A percentile compares a stretch with the other conserved stretches of the same genome.
These are phyloP conservation scores for Platanus orientalis DNA, from an alignment of 164 flowering plant genomes.

Conservation along the genomic window DNA sequence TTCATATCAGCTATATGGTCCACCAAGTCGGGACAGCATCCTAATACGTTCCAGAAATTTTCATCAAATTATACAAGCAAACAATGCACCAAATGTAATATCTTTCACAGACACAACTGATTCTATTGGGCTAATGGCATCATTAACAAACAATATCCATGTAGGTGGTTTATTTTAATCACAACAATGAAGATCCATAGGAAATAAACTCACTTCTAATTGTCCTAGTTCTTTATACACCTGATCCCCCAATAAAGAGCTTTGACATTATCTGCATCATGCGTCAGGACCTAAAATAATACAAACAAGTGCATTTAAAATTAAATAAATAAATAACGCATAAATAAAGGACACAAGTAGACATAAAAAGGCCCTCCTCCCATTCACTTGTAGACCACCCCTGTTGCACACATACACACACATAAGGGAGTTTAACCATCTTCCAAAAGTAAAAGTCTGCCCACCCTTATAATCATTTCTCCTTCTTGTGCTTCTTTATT, in stretches of 20 bases:
- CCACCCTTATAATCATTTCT: neutral
- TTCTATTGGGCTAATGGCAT: neutral
- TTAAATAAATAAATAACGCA: no score
- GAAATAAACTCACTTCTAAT: slow-evolving; percentile 49
- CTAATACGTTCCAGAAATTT: slow-evolving; percentile 31
- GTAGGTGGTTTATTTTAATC: neutral
- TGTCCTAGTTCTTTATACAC: slow-evolving; percentile 75
- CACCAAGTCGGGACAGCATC: slow-evolving; percentile 76
- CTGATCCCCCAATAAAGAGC: slow-evolving; percentile 97
- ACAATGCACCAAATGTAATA: neutral
- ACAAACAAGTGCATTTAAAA: neutral
- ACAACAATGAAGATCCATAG: neutral
- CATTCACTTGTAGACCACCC: neutral
- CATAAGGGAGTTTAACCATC: neutral
- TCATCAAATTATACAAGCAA: slow-evolving; percentile 15
- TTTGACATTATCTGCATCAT: slow-evolving; percentile 77
- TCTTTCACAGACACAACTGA: slow-evolving; percentile 1
- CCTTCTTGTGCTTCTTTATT: no score
- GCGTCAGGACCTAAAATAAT: slow-evolving; percentile 60
- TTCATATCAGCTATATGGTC: no score
- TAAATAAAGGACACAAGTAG: no score
- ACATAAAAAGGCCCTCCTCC: neutral
- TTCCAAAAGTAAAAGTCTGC: neutral
- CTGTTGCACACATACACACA: neutral
- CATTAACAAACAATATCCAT: neutral